A percentile compares a stretch with the other conserved stretches of the same genome.
Conservation (phyloP, 2,329 filamentous ascomycete genomes). For the Penicillium corylophilum region DNA sequence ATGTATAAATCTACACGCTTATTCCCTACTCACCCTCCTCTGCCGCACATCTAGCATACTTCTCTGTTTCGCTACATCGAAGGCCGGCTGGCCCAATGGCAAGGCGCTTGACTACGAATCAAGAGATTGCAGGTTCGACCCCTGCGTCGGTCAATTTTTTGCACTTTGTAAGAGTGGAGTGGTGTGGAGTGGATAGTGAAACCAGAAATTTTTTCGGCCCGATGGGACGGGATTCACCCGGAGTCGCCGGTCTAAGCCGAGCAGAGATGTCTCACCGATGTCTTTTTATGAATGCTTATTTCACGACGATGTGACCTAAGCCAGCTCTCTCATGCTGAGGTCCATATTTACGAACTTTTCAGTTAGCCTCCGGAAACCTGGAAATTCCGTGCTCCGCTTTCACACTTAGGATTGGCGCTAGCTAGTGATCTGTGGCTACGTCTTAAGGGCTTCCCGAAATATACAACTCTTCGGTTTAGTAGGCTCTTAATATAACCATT, state of each 20-base stretch:
- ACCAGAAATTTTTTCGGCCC: slow-evolving; percentile 3
- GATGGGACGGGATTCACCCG: slow-evolving; percentile 1
- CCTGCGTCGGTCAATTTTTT: slow-evolving; percentile 40
- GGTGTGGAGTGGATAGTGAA: neutral
- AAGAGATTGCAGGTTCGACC: slow-evolving; percentile 53
- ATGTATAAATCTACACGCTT: neutral
- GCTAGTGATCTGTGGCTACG: neutral
- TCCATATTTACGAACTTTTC: neutral
- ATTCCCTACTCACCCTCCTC: too few species aligned
- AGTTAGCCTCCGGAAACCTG: neutral
- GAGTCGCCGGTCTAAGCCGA: neutral
- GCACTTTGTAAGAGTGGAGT: neutral
- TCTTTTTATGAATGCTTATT: neutral
- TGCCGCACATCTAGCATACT: neutral
- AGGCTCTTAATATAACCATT: neutral
- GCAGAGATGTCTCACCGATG: slow-evolving; percentile 3
- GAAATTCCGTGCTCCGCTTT: neutral
- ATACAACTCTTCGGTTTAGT: neutral
- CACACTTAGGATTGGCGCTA: neutral
- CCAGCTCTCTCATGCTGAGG: neutral
- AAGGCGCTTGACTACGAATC: slow-evolving; percentile 55
- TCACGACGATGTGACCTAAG: neutral
- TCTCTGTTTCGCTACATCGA: neutral
- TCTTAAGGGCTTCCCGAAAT: neutral
- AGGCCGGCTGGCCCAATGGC: slow-evolving; percentile 48